Base-by-base conservation (phyloP, 2,329 filamentous ascomycete species). In the Aspergillus fructus region DNA sequence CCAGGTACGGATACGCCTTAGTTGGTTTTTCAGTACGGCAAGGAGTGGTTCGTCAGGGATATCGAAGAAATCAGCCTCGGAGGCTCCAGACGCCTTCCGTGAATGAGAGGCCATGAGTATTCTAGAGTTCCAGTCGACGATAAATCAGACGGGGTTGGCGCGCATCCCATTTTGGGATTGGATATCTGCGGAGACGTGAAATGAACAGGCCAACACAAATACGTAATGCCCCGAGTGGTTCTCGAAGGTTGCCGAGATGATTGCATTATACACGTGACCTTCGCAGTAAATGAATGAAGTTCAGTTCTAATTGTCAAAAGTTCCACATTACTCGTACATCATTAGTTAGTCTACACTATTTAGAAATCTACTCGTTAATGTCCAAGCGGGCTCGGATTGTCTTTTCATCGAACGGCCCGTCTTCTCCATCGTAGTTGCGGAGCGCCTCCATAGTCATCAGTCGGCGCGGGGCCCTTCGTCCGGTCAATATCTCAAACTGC, bases 401-500 rank as follows among this genome's bases (percentile, higher is more conserved):
- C 60, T 70, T 72, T 53, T 75, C 72, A 41, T 74, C 72, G 58
- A 75, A 72, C 6, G 59, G 64, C 19, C 72, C 72, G 51, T 64
- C 62, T 12, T 74, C 71, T 11, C 71, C 72, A 23, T 66, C 67
- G 49, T 74, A 75, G 54, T 74, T 72, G 17, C 64, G 67, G 33
- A 75, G 64, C 12, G 89, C 85, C 64, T 87, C 86, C 42, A 84
- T 78, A 59, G 88, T 82, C 89, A 93, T 93, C 39, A 89, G 72
- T 45, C 84, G 77, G 24, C 89, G 82, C 2, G 89, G 89, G 15
- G 89, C 88, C 70, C 87, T 83, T 47, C 88, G 80, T 0, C 89
- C 89, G 0, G 89, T 92, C 69, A 93, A 91, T 2, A 93, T 74
- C 72, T 93, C 90, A 67, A 93, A 93, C 66, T 93, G 89, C 1